phyloP scores from a whole-genome alignment of 495 filamentous ascomycete genomes.

The Daldinia caldariorum region DNA sequence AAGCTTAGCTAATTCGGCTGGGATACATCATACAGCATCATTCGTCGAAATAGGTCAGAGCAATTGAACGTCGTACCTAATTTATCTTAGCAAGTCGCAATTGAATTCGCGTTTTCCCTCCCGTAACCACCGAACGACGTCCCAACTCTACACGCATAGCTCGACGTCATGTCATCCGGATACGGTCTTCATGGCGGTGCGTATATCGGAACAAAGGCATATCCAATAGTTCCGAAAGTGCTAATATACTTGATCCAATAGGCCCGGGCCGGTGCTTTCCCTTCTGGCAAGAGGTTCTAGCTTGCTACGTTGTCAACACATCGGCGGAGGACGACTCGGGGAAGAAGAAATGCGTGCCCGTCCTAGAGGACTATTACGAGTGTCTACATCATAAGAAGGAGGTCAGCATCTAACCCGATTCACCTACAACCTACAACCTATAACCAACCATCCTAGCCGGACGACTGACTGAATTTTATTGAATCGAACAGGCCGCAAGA shows the following conservation, averaged over 20 bases:
- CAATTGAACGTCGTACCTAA: conserved; percentile 15
- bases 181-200: conserved; percentile 82
- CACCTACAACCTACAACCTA: not conserved
- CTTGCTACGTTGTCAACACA: conserved; percentile 89
- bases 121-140: conserved; percentile 18
- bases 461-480: conserved; percentile 17
- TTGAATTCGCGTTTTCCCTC: conserved; percentile 12
- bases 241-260: conserved; percentile 49
- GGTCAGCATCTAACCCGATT: conserved; percentile 62
- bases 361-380: conserved; percentile 96
- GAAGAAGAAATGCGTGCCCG: conserved; percentile 89
- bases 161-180: conserved; percentile 77
- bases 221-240: conserved; percentile 23
- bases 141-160: conserved; percentile 21
- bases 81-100: conserved; percentile 8
- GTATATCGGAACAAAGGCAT: conserved; percentile 43
- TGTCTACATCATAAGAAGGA: conserved; percentile 98
- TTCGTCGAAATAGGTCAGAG: conserved; percentile 10
- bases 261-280: conserved; percentile 93
- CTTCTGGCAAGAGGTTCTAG: conserved; percentile 96
- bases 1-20: conserved; percentile 27
- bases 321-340: conserved; percentile 76
- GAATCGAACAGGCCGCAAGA: conserved; percentile 74
- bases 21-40: conserved; percentile 34
- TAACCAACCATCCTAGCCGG: not conserved